These are phyloP conservation scores for Acanthamoeba healyi DNA, from an alignment of 208 protist genomes.

Conservation along the genomic window DNA sequence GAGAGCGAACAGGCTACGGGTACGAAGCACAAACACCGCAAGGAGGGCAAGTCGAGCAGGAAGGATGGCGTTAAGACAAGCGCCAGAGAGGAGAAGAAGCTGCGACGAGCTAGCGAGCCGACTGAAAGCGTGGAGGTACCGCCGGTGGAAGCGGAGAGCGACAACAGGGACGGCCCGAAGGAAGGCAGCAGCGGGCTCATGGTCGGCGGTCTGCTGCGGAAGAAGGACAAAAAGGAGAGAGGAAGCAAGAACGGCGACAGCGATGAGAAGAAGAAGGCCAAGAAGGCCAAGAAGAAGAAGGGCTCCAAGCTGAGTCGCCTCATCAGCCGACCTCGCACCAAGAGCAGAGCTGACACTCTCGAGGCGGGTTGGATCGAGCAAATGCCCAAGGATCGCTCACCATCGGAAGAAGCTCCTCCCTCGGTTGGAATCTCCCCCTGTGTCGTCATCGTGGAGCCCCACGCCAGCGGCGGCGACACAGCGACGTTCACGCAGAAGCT, in stretches of 20 bases:
- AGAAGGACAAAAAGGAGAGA: background rate
- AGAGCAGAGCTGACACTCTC: background rate
- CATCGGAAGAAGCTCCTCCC: background rate
- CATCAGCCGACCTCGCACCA: background rate
- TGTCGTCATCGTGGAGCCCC: background rate
- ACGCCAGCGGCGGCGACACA: background rate
- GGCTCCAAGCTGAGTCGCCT: slow-evolving; percentile 3
- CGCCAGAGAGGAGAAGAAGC: background rate
- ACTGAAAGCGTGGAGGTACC: background rate
- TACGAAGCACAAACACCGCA: background rate
- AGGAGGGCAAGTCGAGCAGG: background rate
- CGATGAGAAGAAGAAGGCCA: background rate
- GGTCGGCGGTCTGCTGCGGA: background rate
- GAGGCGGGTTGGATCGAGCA: background rate
- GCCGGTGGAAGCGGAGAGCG: background rate
- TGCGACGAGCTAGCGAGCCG: background rate
- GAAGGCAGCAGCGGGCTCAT: background rate
- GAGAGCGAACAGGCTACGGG: background rate
- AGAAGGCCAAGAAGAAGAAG: background rate
- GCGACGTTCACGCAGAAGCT: background rate
- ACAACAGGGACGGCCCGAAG: background rate
- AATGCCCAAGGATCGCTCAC: background rate
- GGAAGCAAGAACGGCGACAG: background rate
- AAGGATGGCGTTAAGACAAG: background rate
- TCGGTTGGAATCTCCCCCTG: background rate